Base-by-base conservation (phyloP, 176 grass and related monocot genomes). In the Raddia distichophylla region DNA sequence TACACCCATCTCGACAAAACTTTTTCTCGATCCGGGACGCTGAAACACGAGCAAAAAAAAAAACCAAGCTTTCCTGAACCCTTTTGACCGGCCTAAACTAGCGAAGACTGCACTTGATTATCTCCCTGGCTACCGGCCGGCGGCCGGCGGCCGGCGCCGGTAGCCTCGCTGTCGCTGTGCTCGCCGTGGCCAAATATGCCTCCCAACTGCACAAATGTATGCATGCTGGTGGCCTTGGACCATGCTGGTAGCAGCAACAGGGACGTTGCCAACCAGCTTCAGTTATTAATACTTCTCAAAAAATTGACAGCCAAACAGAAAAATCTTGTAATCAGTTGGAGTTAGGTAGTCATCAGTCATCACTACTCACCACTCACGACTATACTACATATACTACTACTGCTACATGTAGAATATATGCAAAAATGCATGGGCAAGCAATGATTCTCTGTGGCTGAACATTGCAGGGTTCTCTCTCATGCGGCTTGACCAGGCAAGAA, bases 381-480 rank as follows among this genome's bases (percentile, higher is more conserved):
- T 56, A 15, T 1, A 40, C 37, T 40, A 40, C 42, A 27, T 27
- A 27, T 42, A 60, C 40, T 81, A 50, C 77, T 34, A 5, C 72
- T 55, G 11, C 52, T 73, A 27, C 40, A 66, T 85, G 48, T 81
- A 79, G 13, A 11, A 33, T 17, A 33, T 44, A 22, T 27, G 34
- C 13, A 14, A 16, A 47, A 58, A 55, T n/a, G 47, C 78, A 70
- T 65, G 53, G 47, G 12, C 59, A 27, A 12, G 19, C 48, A 71
- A 57, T 77, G 82, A 85, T 85, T 76, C 14, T 89, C 70, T 76
- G 64, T 63, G 87, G 12, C 49, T 74, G 43, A 60, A 80, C 63
- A 74, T 4, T 74, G 53, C n/a, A 75, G 48, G 51, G 74, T 57
- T 60, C 27, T 62, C 37, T 67, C 42, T 64, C 27, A 72, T 62